Percentiles rank a stretch among this genome's conserved stretches.
phyloP scores from a whole-genome alignment of 176 grass and related monocot species.

The Cenchrus americanus region DNA sequence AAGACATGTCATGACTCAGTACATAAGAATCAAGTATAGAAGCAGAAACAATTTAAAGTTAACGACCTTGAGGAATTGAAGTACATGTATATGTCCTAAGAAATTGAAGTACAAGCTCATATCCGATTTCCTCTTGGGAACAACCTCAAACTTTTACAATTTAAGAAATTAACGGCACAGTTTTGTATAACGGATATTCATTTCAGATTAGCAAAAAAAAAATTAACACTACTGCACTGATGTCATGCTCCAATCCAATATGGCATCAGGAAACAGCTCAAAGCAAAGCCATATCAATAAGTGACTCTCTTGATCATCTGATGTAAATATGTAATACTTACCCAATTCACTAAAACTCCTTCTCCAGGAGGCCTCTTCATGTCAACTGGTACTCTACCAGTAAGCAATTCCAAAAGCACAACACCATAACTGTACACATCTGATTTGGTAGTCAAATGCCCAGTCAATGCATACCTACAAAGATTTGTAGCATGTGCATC shows the following conservation, averaged over 20 bases:
- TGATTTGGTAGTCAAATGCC: conserved; percentile 98
- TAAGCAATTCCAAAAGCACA: conserved; percentile 94
- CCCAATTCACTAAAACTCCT: conserved; percentile 93
- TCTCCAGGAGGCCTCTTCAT: conserved; percentile 89
- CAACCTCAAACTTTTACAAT: conserved; percentile 14
- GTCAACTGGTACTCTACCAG: conserved; percentile 90
- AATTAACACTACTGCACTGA: conserved; percentile 11
- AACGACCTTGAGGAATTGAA: neutral
- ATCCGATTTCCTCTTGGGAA: neutral
- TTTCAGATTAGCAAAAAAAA: neutral
- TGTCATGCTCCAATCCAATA: conserved; percentile 3
- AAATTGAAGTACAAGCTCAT: conserved; percentile 4
- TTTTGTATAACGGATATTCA: neutral
- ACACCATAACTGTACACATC: conserved; percentile 98
- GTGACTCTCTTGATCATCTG: conserved; percentile 3
- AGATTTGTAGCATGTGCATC: neutral
- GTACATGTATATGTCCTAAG: neutral
- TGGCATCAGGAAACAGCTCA: conserved; percentile 27
- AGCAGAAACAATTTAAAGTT: conserved; percentile 16
- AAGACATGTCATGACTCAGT: conserved; percentile 7
- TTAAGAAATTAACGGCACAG: neutral
- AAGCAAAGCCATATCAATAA: conserved; percentile 25
- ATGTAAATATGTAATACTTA: conserved; percentile 37
- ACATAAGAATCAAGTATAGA: conserved; percentile 19
- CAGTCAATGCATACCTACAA: conserved; percentile 87